Conservation (phyloP, 768 basidiomycete species). For the Chlorophyllum brunneum region DNA sequence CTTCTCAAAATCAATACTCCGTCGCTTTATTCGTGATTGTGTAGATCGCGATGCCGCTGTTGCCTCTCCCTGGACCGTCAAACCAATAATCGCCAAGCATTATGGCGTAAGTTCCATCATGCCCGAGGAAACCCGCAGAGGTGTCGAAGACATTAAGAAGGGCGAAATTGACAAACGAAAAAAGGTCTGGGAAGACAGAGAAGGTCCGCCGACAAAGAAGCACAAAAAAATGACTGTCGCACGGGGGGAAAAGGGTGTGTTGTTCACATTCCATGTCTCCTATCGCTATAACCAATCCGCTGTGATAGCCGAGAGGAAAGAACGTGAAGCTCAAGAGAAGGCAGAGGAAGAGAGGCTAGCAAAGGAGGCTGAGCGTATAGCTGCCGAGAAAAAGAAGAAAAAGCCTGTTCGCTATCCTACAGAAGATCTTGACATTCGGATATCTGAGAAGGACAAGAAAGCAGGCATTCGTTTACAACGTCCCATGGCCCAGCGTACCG, state of each 20-base stretch:
- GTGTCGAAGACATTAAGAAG: slow-evolving; percentile 77
- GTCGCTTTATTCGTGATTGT: slow-evolving; percentile 94
- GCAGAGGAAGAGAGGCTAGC: slow-evolving; percentile 59
- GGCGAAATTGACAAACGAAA: slow-evolving; percentile 92
- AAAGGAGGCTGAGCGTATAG: slow-evolving; percentile 67
- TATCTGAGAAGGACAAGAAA: slow-evolving; percentile 81
- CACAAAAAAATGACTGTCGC: slow-evolving; percentile 74
- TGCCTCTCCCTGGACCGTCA: slow-evolving; percentile 95
- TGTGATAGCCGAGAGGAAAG: slow-evolving; percentile 54
- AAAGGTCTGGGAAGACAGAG: slow-evolving; percentile 87
- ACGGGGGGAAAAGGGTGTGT: slow-evolving; percentile 70
- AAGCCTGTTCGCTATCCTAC: slow-evolving; percentile 90
- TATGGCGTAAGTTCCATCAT: slow-evolving; percentile 85
- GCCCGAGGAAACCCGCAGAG: slow-evolving; percentile 79
- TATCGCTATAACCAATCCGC: slow-evolving; percentile 18
- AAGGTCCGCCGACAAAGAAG: slow-evolving; percentile 76
- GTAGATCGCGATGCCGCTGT: slow-evolving; percentile 90
- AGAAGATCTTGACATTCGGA: slow-evolving; percentile 82
- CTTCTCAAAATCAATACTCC: slow-evolving; percentile 96
- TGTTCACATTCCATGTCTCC: slow-evolving; percentile 5
- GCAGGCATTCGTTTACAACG: slow-evolving; percentile 66
- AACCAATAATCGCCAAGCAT: slow-evolving; percentile 74
- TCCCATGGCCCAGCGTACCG: slow-evolving; percentile 58
- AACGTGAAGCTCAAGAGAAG: slow-evolving; percentile 68
- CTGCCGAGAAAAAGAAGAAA: slow-evolving; percentile 82